Evolutionary conservation across 441 rosid genomes (phyloP), one percentile per base, ranked within the genome.

Genomic region (Euphorbia corollata): DNA sequence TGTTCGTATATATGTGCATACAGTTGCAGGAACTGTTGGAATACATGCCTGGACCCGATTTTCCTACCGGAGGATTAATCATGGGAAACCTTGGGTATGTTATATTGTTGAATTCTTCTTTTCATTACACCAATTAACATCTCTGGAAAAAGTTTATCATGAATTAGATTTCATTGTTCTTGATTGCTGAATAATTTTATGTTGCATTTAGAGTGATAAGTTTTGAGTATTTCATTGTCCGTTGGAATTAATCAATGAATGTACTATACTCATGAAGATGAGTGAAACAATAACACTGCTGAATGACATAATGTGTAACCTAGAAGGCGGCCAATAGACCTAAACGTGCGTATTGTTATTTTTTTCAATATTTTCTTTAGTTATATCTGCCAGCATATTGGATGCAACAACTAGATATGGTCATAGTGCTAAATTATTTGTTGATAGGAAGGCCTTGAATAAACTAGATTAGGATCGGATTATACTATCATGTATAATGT

Each of bases 31-130:
- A 93, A 73, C 74, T 93, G 79, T 78, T 93, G 82, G 99, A 91
- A 73, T 89, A 93, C 85, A 93, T 93, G 97, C 99, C 99, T 71
- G 99, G 96, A 51, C 99, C 99, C 23, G 99, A 93, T 82, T 93
- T 93, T 75, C 99, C 99, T 50, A 93, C 99, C 11, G 99, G 99
- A 68, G 99, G 99, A 78, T 61, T 89, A 71, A 86, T 93, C 30
- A 90, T 93, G 97, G 99, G 99, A 70, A 91, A 87, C 70, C 80
- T 81, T 61, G 99, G 99, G 99, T 93, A 75, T 73, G 86, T 68
- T 60, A 48, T 34, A 34, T 67, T 15, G 68, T 74, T 45, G 56
- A 43, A 57, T 74, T 36, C 56, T 61, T n/a, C n/a, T 56, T 20
- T 64, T 13, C n/a, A 2, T 43, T 70, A 59, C 43, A 53, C 15